These are phyloP conservation scores for Scedosporium boydii DNA, from an alignment of 2,329 filamentous ascomycete genomes.

Conservation along the genomic window DNA sequence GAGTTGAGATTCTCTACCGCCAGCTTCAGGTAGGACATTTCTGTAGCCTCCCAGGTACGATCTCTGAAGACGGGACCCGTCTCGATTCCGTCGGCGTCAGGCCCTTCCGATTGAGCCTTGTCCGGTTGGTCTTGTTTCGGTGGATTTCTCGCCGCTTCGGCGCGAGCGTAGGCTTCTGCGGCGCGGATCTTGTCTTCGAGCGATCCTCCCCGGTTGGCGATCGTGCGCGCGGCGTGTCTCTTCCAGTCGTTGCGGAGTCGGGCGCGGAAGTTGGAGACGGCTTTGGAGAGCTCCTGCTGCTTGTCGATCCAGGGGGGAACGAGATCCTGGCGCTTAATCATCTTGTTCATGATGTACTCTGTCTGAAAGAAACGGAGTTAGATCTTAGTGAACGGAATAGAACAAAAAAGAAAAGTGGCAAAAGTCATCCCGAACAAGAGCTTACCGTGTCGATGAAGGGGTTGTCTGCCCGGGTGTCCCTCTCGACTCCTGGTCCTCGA, in stretches of 20 bases:
- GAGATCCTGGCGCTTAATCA: conserved; percentile 92
- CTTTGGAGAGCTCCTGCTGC: conserved; percentile 75
- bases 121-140: conserved; percentile 21
- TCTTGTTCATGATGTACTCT: conserved; percentile 97
- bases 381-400: neutral
- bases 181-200: conserved; percentile 62
- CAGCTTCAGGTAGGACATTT: conserved; percentile 66
- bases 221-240: conserved; percentile 68
- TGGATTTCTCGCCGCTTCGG: conserved; percentile 61
- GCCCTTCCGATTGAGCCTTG: conserved; percentile 19
- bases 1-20: conserved; percentile 70
- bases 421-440: neutral
- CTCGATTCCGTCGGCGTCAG: conserved; percentile 17
- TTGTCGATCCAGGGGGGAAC: conserved; percentile 98
- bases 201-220: conserved; percentile 67
- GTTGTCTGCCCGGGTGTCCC: conserved; percentile 73
- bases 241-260: conserved; percentile 77
- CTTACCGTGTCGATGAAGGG: conserved; percentile 74
- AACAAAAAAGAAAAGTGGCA: neutral
- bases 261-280: conserved; percentile 59
- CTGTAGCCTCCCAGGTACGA: conserved; percentile 60
- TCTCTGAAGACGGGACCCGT: conserved; percentile 53
- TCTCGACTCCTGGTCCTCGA: conserved; percentile 67
- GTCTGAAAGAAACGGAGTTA: conserved; percentile 38
- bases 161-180: conserved; percentile 65